Evolutionary conservation across 2,329 filamentous ascomycete species (phyloP).

Genomic region (Ophiognomonia clavigignenti-juglandacearum): DNA sequence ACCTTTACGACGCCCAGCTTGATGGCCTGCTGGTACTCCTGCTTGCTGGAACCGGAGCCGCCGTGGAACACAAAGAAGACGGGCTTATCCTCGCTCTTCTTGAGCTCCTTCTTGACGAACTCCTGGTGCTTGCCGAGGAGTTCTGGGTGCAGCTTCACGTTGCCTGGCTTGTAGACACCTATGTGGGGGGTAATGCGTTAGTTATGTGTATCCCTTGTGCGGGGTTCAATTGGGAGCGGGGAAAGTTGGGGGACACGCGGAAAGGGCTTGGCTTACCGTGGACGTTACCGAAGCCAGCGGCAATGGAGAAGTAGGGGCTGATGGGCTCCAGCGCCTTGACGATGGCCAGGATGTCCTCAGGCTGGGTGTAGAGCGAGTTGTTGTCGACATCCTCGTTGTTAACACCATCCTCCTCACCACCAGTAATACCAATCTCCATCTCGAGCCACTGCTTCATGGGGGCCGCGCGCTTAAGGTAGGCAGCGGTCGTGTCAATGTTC

Average conservation of each 20-base stretch:
- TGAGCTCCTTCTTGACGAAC: conserved; percentile 78
- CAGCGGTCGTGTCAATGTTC: conserved; percentile 88
- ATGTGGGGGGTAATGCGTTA: not conserved
- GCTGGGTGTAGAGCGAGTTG: conserved; percentile 95
- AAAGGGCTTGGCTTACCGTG: conserved; percentile 42
- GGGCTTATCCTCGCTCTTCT: conserved; percentile 73
- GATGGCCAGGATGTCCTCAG: conserved; percentile 91
- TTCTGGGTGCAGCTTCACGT: conserved; percentile 94
- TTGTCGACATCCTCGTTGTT: conserved; percentile 99
- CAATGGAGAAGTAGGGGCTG: conserved; percentile 96
- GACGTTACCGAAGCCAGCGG: conserved; percentile 96
- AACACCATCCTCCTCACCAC: conserved; percentile 96
- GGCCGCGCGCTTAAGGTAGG: conserved; percentile 89
- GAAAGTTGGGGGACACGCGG: no score
- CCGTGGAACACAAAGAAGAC: conserved; percentile 99
- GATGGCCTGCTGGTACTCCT: conserved; percentile 88
- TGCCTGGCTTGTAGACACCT: conserved; percentile 91
- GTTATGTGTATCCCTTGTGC: not conserved
- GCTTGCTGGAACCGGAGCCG: conserved; percentile 84
- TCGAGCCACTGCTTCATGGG: conserved; percentile 99
- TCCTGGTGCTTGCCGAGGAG: conserved; percentile 95
- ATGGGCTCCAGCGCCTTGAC: conserved; percentile 80
- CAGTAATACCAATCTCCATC: conserved; percentile 95
- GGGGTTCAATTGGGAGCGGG: no score
- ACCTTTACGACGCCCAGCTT: conserved; percentile 96